A percentile compares a stretch with the other conserved stretches of the same genome.
phyloP scores from a whole-genome alignment of 2,329 filamentous ascomycete genomes.

The Arthrobotrys pseudoclavata region DNA sequence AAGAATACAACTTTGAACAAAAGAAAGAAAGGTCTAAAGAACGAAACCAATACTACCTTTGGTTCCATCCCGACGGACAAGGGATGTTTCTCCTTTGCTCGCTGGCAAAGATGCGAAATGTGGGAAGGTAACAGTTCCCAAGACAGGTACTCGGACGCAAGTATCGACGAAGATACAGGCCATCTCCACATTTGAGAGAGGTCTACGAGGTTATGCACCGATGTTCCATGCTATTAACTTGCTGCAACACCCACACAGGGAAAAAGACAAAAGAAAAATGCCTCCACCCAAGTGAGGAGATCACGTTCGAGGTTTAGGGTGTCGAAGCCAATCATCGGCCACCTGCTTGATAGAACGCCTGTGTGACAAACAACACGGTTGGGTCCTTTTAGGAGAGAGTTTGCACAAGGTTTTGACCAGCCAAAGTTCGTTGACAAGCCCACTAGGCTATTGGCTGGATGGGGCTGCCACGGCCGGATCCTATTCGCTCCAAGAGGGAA shows the following conservation, averaged over 20 bases:
- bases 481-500: slow-evolving; percentile 47
- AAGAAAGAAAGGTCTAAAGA: slow-evolving; percentile 1
- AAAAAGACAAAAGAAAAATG: slow-evolving; percentile 41
- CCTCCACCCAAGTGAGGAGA: slow-evolving; percentile 57
- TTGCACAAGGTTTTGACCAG: slow-evolving; percentile 36
- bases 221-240: slow-evolving; percentile 22
- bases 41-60: slow-evolving; percentile 20
- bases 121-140: slow-evolving; percentile 54
- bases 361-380: slow-evolving; percentile 59
- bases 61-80: slow-evolving; percentile 54
- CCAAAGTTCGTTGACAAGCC: slow-evolving; percentile 7
- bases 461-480: slow-evolving; percentile 40
- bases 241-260: slow-evolving; percentile 8
- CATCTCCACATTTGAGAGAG: slow-evolving; percentile 49
- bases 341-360: slow-evolving; percentile 42
- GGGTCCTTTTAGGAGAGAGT: slow-evolving; percentile 6
- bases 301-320: slow-evolving; percentile 55
- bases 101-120: slow-evolving; percentile 40
- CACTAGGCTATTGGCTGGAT: slow-evolving; percentile 42
- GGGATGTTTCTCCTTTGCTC: slow-evolving; percentile 50
- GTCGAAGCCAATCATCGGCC: slow-evolving; percentile 41
- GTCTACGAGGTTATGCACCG: slow-evolving; percentile 41
- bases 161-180: slow-evolving; percentile 25
- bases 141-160: slow-evolving; percentile 56
- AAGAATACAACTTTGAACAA: slow-evolving; percentile 13